phyloP scores from a whole-genome alignment of 2,329 filamentous ascomycete species.

The Aspergillus felis region DNA sequence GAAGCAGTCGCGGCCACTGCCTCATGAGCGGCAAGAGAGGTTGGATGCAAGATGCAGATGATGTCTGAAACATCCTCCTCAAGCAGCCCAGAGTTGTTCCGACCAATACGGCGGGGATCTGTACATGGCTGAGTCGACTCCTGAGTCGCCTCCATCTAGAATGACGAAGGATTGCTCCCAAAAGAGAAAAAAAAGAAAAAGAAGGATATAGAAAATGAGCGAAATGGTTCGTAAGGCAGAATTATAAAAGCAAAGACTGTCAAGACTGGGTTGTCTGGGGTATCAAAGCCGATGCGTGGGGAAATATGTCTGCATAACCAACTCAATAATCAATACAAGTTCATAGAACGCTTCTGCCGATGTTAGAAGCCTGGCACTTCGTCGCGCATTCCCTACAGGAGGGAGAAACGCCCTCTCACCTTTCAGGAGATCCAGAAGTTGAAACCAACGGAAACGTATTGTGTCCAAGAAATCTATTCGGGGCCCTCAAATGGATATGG shows the following conservation, averaged over 20 bases:
- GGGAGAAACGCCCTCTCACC: background rate
- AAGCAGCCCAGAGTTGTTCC: constrained; percentile 76
- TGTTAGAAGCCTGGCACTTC: background rate
- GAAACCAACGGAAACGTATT: background rate
- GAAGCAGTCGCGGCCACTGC: constrained; percentile 61
- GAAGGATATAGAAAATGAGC: background rate
- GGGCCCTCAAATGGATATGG: background rate
- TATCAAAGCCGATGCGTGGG: constrained; percentile 20
- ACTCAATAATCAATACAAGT: constrained; percentile 23
- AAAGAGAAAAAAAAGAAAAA: constrained; percentile 6
- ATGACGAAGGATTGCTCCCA: constrained; percentile 7
- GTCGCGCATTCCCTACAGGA: background rate
- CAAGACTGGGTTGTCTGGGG: constrained; percentile 13
- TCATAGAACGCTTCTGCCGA: constrained; percentile 4
- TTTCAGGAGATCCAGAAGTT: background rate
- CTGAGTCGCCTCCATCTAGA: constrained; percentile 49
- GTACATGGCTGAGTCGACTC: constrained; percentile 72
- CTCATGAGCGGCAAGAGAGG: constrained; percentile 65
- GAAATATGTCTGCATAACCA: constrained; percentile 18
- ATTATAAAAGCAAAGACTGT: constrained; percentile 12
- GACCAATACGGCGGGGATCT: constrained; percentile 74
- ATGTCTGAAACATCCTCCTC: constrained; percentile 84
- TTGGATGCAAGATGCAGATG: constrained; percentile 80
- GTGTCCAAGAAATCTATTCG: background rate
- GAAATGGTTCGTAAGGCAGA: background rate